Evolutionary conservation across 352 stramenopile genomes (phyloP), one percentile per base, ranked within the genome.

Genomic region (Phytophthora foliorum): DNA sequence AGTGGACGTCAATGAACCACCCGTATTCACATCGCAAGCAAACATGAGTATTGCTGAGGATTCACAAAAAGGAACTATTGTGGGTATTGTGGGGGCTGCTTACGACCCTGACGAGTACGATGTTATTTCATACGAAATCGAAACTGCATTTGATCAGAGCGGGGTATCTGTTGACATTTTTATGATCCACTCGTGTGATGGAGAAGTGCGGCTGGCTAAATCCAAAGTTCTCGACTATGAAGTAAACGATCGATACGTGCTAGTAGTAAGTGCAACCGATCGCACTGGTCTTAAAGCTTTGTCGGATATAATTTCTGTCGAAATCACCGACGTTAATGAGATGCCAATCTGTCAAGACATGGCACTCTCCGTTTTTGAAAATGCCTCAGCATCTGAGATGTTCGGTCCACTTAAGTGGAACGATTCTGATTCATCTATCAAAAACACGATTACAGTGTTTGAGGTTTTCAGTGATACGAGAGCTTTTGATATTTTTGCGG

Each of bases 41-140:
- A 45, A 36, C 8, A 75, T 90, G 42, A 46, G 17, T 24, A 72
- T 88, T 39, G 29, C 56, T 24, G 80, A 90, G 64, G 76, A 88
- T 46, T 58, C 73, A 6, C 50, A 45, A 11, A 67, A 61, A n/a
- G 79, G 80, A 8, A 53, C 70, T 1, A 17, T 80, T 14, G 55
- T 90, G 1, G 82, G 79, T 0, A 58, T 72, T 4, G 31, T 86
- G 13, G 54, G 31, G 17, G 22, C 59, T 21, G 81, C 77, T 10
- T 81, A 75, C 29, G 82, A 90, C 55, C 78, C 80, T 6, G 82
- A 90, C 24, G 50, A 64, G 56, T 84, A 67, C n/a, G 80, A 90
- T 53, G 29, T 78, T 0, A 44, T 88, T 38, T 77, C 69, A 2
- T 86, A 87, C 34, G 49, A 84, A 17, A 41, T 89, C 4, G 46